These are phyloP conservation scores for Phytophthora multivora DNA, from an alignment of 352 stramenopile species.

Conservation along the genomic window DNA sequence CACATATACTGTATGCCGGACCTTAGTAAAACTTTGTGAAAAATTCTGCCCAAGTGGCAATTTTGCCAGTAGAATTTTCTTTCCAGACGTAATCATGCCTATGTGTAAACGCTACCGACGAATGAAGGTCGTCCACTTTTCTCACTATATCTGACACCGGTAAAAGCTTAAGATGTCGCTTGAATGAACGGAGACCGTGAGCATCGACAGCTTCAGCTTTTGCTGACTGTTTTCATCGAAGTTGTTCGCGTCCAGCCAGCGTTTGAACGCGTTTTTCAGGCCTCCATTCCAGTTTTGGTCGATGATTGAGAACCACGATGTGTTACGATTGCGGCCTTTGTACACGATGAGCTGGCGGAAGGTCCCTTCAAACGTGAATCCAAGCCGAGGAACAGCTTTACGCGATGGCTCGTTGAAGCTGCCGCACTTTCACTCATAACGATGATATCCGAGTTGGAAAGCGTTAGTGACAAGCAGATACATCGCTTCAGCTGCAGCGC, in stretches of 20 bases:
- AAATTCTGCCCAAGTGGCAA: not conserved
- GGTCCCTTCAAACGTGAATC: conserved; percentile 25
- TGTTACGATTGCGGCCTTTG: conserved; percentile 23
- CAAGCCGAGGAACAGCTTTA: conserved; percentile 4
- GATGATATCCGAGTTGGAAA: conserved; percentile 24
- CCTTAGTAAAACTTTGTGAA: not conserved
- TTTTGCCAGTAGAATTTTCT: not conserved
- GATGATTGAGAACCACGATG: conserved; percentile 28
- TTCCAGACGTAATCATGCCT: not conserved
- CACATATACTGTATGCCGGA: too few relatives aligned
- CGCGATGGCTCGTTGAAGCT: conserved; percentile 19
- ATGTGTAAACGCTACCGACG: not conserved
- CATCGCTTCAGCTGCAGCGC: conserved; percentile 16
- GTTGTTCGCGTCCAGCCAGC: conserved; percentile 17
- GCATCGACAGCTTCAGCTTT: conserved; percentile 21
- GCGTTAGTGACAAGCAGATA: conserved; percentile 19
- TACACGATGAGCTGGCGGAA: conserved; percentile 24
- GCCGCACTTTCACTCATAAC: conserved; percentile 28
- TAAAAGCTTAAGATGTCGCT: conserved; percentile 1
- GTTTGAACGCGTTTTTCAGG: conserved; percentile 12
- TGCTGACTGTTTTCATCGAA: conserved; percentile 23
- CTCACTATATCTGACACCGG: too few relatives aligned
- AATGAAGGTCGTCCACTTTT: too few relatives aligned
- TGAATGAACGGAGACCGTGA: conserved; percentile 25
- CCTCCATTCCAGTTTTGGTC: conserved; percentile 17